Evolutionary conservation across 805 yeast genomes (phyloP), one percentile per base, ranked within the genome.

Genomic region (Kuraishia hungarica): DNA sequence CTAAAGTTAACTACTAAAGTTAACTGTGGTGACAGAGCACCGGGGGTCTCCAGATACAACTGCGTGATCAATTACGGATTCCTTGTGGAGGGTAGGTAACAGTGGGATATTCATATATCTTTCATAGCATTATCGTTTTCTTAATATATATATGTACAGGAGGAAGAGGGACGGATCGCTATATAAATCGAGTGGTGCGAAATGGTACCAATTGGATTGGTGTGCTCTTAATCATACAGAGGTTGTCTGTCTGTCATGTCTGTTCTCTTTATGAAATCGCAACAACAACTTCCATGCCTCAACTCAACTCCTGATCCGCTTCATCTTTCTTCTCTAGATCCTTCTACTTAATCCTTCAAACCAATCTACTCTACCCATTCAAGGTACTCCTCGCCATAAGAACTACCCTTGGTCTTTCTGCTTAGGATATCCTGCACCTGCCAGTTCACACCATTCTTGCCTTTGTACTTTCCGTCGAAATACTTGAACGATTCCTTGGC

Each of bases 401-500:
- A 64, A 56, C 74, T 78, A 11, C 77, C 71, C 52, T 64, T 65
- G 50, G 83, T 77, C 67, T 84, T 87, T 57, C 88, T 74, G 53
- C 76, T 79, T 62, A 89, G 77, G 20, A 86, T 75, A 56, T 76
- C 75, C 55, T 77, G 72, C 56, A 89, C 77, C 69, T 88, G 87
- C 62, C 71, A 75, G 48, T 70, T 74, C 28, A 85, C 80, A 49
- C 96, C 96, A 61, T 76, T 76, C 68, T 82, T 83, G 59, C 77
- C 71, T 57, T 74, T 71, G 60, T 79, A 79, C 56, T 72, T 69
- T 47, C 64, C 64, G 51, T 72, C 69, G 67, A 93, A 92, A 67
- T 84, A 82, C 57, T 80, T 78, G 58, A 84, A 58, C 6, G 88
- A 86, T 61, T 88, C 96, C 51, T 72, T 69, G 57, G 80, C 83